phyloP scores from a whole-genome alignment of 2,329 filamentous ascomycete species.

The Geosmithia flava region DNA sequence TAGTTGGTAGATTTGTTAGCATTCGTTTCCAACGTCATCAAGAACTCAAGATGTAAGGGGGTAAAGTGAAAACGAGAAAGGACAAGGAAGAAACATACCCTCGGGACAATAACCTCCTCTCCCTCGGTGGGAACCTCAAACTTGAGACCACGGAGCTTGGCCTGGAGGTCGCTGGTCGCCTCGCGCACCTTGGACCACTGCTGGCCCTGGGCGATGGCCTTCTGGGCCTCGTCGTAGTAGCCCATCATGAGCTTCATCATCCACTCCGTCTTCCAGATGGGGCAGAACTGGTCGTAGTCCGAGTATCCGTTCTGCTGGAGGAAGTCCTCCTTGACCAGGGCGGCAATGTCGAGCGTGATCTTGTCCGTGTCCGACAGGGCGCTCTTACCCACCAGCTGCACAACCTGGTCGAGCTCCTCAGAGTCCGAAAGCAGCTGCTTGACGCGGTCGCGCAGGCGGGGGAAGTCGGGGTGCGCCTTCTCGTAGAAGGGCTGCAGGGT shows the following conservation, averaged over 20 bases:
- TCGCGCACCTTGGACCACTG: conserved; percentile 90
- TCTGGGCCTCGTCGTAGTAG: conserved; percentile 95
- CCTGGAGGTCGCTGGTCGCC: conserved; percentile 76
- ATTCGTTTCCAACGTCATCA: not conserved
- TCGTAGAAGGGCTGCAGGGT: conserved; percentile 89
- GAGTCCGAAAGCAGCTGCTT: conserved; percentile 88
- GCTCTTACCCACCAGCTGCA: conserved; percentile 95
- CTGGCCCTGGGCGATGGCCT: conserved; percentile 83
- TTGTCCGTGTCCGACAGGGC: conserved; percentile 94
- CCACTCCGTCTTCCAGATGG: conserved; percentile 99
- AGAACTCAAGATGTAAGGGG: too few relatives aligned
- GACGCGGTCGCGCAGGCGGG: conserved; percentile 81
- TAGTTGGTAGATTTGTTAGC: conserved; percentile 21
- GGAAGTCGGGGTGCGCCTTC: conserved; percentile 89
- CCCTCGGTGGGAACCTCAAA: conserved; percentile 87
- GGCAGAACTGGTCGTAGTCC: conserved; percentile 98
- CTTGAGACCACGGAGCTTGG: conserved; percentile 80
- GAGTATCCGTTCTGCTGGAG: conserved; percentile 98
- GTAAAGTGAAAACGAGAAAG: not conserved
- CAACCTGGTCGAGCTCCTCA: conserved; percentile 95
- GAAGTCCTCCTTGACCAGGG: conserved; percentile 94
- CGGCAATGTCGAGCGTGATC: conserved; percentile 90
- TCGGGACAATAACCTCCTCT: conserved; percentile 69
- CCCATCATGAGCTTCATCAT: conserved; percentile 99
- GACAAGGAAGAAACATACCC: conserved; percentile 39